phyloP scores from a whole-genome alignment of 2,329 filamentous ascomycete species.

The Trichoderma endophyticum region DNA sequence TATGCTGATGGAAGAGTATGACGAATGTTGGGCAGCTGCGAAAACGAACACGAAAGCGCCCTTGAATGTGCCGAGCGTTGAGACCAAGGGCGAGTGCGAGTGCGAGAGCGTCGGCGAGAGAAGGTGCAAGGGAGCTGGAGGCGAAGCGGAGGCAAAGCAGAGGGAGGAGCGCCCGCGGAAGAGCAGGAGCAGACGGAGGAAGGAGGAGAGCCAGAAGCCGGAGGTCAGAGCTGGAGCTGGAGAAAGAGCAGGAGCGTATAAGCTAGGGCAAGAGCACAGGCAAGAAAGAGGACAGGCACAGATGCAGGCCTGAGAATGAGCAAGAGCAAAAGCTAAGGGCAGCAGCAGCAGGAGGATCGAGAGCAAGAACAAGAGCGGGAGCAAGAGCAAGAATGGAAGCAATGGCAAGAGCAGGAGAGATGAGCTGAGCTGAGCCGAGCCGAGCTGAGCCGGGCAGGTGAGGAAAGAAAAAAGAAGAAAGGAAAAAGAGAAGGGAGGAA shows the following conservation, averaged over 20 bases:
- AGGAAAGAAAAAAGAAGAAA: not conserved
- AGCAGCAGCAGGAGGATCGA: not conserved
- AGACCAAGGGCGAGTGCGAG: not conserved
- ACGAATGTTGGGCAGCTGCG: not conserved
- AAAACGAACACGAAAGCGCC: too few relatives aligned
- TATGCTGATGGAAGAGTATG: not conserved
- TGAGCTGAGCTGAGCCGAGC: not conserved
- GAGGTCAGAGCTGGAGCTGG: not conserved
- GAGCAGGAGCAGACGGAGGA: not conserved
- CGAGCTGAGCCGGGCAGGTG: not conserved
- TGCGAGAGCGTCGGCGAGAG: not conserved
- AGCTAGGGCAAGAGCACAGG: not conserved
- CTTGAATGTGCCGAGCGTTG: not conserved
- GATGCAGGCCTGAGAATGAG: not conserved
- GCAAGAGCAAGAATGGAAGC: not conserved
- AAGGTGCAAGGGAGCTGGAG: constrained; percentile 16
- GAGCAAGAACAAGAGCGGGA: not conserved
- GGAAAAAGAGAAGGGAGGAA: not conserved
- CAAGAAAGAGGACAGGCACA: not conserved
- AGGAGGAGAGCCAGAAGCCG: not conserved
- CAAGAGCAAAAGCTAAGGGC: not conserved
- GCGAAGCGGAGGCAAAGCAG: constrained; percentile 7
- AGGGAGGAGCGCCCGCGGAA: constrained; percentile 11
- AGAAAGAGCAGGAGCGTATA: not conserved
- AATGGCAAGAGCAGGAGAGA: not conserved